Percentiles rank a stretch among this genome's conserved stretches.
Evolutionary conservation across 129 eudicot species (phyloP).

Genomic region (Heracleum sosnowskyi): DNA sequence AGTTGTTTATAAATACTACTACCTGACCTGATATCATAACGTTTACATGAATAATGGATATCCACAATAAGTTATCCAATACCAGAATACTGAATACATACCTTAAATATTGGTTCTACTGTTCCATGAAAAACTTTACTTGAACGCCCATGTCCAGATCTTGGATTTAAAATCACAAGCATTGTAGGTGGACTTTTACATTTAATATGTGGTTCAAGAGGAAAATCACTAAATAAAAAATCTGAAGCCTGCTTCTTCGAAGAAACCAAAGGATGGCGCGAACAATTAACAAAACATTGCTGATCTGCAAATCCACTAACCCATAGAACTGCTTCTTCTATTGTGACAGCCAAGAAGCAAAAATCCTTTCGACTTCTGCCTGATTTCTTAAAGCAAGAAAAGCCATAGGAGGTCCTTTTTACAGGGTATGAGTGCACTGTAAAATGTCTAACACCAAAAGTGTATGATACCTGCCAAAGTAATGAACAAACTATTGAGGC

Average conservation of each 20-base stretch:
- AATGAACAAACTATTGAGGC: conserved; percentile 4
- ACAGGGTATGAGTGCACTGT: conserved; percentile 79
- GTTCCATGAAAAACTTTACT: conserved; percentile 78
- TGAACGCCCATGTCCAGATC: conserved; percentile 97
- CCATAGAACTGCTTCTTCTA: conserved; percentile 88
- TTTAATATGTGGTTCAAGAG: conserved; percentile 58
- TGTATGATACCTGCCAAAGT: conserved; percentile 68
- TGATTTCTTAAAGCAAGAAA: conserved; percentile 60
- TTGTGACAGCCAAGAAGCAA: conserved; percentile 70
- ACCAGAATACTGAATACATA: conserved; percentile 13
- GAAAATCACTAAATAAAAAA: conserved; percentile 45
- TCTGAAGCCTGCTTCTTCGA: conserved; percentile 78
- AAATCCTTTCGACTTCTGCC: conserved; percentile 77
- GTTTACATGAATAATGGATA: background rate
- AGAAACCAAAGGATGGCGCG: conserved; percentile 83
- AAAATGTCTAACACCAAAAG: conserved; percentile 75
- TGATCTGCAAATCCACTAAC: conserved; percentile 93
- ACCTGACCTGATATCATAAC: background rate
- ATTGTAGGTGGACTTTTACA: conserved; percentile 85
- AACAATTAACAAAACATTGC: conserved; percentile 74
- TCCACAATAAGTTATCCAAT: background rate
- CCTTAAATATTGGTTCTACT: conserved; percentile 96
- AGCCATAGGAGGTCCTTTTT: conserved; percentile 38
- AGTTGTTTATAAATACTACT: background rate
- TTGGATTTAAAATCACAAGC: conserved; percentile 93